phyloP scores from a whole-genome alignment of 345 rosid genomes.

The Bruguiera parviflora region DNA sequence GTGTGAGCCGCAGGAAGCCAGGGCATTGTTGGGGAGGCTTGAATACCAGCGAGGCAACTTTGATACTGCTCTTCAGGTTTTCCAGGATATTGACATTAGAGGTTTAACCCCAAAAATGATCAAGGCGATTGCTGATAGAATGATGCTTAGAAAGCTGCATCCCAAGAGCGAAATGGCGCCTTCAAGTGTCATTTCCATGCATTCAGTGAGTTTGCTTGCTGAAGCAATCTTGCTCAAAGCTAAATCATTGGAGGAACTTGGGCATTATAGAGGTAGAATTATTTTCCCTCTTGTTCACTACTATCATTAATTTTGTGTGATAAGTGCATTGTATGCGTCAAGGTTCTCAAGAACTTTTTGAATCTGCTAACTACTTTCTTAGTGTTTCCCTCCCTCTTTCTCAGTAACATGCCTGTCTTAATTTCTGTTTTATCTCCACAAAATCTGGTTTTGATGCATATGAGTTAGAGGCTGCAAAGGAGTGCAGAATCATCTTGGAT shows the following conservation, averaged over 20 bases:
- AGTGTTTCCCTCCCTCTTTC: no score
- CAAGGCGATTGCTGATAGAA: constrained; percentile 61
- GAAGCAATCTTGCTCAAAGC: constrained; percentile 93
- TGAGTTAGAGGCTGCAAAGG: constrained; percentile 85
- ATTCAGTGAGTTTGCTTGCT: constrained; percentile 80
- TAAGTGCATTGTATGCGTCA: not conserved
- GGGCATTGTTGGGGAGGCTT: constrained; percentile 90
- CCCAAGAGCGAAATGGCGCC: constrained; percentile 47
- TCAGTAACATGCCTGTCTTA: no score
- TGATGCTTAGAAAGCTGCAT: constrained; percentile 49
- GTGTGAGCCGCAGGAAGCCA: constrained; percentile 66
- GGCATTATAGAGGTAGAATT: constrained; percentile 50
- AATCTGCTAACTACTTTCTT: no score
- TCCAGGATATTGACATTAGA: constrained; percentile 77
- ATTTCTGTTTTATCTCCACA: not conserved
- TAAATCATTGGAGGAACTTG: constrained; percentile 73
- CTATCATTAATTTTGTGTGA: not conserved
- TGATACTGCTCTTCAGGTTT: constrained; percentile 92
- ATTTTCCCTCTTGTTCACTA: not conserved
- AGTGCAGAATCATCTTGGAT: constrained; percentile 71
- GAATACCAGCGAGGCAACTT: constrained; percentile 89
- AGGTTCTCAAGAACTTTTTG: no score
- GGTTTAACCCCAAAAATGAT: constrained; percentile 63
- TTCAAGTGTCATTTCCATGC: constrained; percentile 66
- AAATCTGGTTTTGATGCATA: constrained; percentile 21